Percentiles rank a stretch among this genome's conserved stretches.
Evolutionary conservation across 306 rosid species (phyloP).

Genomic region (Cucurbita pepo): DNA sequence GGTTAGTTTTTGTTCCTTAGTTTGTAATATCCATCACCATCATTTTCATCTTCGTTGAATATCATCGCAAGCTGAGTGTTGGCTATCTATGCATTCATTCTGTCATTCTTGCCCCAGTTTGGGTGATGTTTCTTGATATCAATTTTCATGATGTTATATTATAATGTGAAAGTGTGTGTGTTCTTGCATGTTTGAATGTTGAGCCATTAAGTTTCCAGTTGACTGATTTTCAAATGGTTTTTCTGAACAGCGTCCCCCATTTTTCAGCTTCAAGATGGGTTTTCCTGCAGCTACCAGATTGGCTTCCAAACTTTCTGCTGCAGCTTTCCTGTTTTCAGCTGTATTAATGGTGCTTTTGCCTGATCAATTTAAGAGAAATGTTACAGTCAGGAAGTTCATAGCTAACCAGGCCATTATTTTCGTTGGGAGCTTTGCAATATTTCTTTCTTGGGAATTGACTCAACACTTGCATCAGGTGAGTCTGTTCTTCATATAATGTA

Average conservation of each 20-base stretch:
- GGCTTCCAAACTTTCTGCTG: conserved; percentile 49
- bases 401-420: conserved; percentile 32
- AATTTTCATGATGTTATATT: background rate
- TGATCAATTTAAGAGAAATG: conserved; percentile 16
- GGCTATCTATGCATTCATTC: no score
- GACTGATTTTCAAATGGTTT: conserved; percentile 14
- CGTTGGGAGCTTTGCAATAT: conserved; percentile 45
- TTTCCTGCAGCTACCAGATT: conserved; percentile 41
- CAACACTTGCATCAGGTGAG: conserved; percentile 73
- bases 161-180: background rate
- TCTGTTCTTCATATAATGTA: conserved; percentile 7
- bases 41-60: background rate
- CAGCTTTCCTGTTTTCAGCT: conserved; percentile 43
- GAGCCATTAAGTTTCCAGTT: background rate
- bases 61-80: no score
- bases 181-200: background rate
- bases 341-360: conserved; percentile 34
- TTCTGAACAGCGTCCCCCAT: conserved; percentile 69
- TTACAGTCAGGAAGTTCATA: conserved; percentile 21
- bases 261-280: conserved; percentile 93
- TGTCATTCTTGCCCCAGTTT: no score
- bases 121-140: no score
- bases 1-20: conserved; percentile 21
- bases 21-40: background rate
- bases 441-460: conserved; percentile 75